Conservation (phyloP, 352 stramenopile species). For the Pythium rhizo-oryzae region DNA sequence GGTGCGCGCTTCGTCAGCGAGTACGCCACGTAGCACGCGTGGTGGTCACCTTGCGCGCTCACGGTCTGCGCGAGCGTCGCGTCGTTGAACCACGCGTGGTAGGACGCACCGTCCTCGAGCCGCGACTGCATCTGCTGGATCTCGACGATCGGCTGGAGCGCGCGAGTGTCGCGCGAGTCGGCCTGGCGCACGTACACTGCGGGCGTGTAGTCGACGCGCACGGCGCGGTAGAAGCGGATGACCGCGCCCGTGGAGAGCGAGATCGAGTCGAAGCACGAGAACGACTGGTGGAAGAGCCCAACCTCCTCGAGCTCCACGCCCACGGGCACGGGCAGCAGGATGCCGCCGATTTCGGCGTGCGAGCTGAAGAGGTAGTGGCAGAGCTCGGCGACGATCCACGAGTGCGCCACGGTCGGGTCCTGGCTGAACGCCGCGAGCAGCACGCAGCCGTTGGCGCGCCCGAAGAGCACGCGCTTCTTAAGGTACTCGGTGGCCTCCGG, state of each 20-base stretch:
- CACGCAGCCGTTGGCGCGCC: conserved; percentile 48
- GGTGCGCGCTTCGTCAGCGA: conserved; percentile 36
- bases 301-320: conserved; percentile 59
- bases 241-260: conserved; percentile 45
- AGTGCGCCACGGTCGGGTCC: conserved; percentile 30
- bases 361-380: conserved; percentile 47
- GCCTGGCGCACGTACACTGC: conserved; percentile 39
- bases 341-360: conserved; percentile 42
- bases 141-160: conserved; percentile 36
- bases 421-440: conserved; percentile 57
- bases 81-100: conserved; percentile 50
- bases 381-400: conserved; percentile 36
- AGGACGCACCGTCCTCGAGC: conserved; percentile 37
- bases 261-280: conserved; percentile 57
- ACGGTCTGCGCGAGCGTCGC: conserved; percentile 32
- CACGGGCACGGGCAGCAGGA: conserved; percentile 53
- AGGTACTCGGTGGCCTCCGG: conserved; percentile 70
- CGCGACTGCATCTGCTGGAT: conserved; percentile 37
- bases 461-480: conserved; percentile 60
- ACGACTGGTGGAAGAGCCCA: conserved; percentile 60
- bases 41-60: conserved; percentile 54
- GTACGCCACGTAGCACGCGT: conserved; percentile 56
- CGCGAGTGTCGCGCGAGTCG: conserved; percentile 29
- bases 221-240: conserved; percentile 62
- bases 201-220: conserved; percentile 50